Percentiles rank a stretch among this genome's conserved stretches.
Evolutionary conservation across 306 rosid genomes (phyloP).

Genomic region (Pyrus betulifolia): DNA sequence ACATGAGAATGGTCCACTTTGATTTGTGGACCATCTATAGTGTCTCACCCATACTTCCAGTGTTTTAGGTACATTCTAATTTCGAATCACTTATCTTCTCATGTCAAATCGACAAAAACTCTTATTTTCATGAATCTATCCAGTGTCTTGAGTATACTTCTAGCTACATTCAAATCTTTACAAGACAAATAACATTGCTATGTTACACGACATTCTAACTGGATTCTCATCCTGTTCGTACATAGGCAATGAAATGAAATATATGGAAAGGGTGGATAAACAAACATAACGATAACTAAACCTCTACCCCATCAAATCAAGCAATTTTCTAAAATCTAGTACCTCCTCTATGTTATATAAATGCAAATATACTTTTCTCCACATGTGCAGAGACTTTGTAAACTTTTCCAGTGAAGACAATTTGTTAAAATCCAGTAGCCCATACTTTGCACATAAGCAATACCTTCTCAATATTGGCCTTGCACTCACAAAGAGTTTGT

Average conservation of each 20-base stretch:
- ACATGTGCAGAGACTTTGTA: not conserved
- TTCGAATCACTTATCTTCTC: not conserved
- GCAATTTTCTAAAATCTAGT: not conserved
- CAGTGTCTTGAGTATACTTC: not conserved
- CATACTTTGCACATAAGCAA: not conserved
- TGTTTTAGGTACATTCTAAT: not conserved
- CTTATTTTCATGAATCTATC: not conserved
- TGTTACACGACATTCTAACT: not conserved
- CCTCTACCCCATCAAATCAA: not conserved
- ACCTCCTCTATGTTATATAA: not conserved
- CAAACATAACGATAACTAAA: not conserved
- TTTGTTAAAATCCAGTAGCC: not conserved
- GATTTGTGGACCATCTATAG: not conserved
- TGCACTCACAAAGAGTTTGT: no score
- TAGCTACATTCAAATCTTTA: not conserved
- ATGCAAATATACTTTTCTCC: not conserved
- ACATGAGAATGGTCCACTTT: not conserved
- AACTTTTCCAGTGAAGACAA: not conserved
- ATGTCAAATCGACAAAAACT: not conserved
- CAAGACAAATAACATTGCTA: not conserved
- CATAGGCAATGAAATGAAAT: not conserved
- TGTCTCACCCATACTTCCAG: not conserved
- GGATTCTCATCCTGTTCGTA: not conserved
- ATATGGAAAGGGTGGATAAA: not conserved
- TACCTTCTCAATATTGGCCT: no score